Conservation (phyloP, 208 protist species). For the Chromosphaera perkinsii region DNA sequence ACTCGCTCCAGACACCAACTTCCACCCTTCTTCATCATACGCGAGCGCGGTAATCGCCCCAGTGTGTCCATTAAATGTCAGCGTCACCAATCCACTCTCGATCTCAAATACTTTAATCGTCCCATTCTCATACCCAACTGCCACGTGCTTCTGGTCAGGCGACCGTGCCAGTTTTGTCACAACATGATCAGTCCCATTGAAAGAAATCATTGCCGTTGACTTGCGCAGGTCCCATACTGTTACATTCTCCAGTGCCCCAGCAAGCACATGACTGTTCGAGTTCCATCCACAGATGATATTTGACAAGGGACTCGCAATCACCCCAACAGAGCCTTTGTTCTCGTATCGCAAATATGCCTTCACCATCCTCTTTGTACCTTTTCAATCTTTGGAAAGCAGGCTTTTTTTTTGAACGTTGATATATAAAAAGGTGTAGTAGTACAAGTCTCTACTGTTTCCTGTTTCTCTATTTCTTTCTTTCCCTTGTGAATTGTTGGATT, state of each 20-base stretch:
- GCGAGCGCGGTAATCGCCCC: slow-evolving; percentile 44
- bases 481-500: too few species aligned
- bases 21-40: slow-evolving; percentile 52
- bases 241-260: slow-evolving; percentile 41
- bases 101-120: slow-evolving; percentile 60
- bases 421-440: too few species aligned
- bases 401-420: too few species aligned
- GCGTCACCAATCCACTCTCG: neutral
- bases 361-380: slow-evolving; percentile 41
- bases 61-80: slow-evolving; percentile 62
- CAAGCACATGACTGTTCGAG: slow-evolving; percentile 4
- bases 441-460: too few species aligned
- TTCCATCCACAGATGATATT: slow-evolving; percentile 15
- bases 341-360: slow-evolving; percentile 53
- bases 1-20: slow-evolving; percentile 73
- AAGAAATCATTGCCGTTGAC: neutral
- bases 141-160: slow-evolving; percentile 54
- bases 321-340: slow-evolving; percentile 20
- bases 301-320: slow-evolving; percentile 30
- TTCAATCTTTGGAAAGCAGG: too few species aligned
- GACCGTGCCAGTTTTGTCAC: slow-evolving; percentile 75
- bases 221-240: slow-evolving; percentile 41
- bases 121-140: slow-evolving; percentile 61
- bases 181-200: slow-evolving; percentile 25
- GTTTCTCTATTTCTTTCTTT: too few species aligned